These are phyloP conservation scores for Xylaria sp. DNA, from an alignment of 2,329 filamentous ascomycete genomes.

Conservation along the genomic window DNA sequence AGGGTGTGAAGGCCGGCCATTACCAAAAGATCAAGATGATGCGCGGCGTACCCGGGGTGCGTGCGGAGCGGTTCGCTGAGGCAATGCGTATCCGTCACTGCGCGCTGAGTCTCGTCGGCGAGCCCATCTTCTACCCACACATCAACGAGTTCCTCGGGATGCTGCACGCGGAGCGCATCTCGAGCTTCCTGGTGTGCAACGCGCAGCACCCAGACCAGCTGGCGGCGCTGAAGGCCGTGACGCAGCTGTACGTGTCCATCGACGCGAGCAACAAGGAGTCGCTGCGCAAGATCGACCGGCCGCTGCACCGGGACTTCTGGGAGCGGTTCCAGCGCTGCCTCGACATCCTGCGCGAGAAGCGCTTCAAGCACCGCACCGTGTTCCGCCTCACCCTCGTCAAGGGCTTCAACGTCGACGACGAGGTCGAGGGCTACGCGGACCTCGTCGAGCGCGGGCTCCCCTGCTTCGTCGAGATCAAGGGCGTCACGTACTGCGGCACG, in stretches of 20 bases:
- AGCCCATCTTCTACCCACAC: slow-evolving; percentile 98
- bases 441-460: slow-evolving; percentile 87
- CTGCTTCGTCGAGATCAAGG: slow-evolving; percentile 95
- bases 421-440: slow-evolving; percentile 88
- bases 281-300: slow-evolving; percentile 87
- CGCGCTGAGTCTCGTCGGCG: slow-evolving; percentile 89
- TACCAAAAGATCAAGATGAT: slow-evolving; percentile 99
- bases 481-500: slow-evolving; percentile 96
- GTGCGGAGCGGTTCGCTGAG: slow-evolving; percentile 90
- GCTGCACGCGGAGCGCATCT: slow-evolving; percentile 87
- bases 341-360: slow-evolving; percentile 85
- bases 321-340: slow-evolving; percentile 92
- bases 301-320: slow-evolving; percentile 96
- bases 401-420: slow-evolving; percentile 96
- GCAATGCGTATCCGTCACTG: slow-evolving; percentile 95
- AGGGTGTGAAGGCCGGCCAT: slow-evolving; percentile 89
- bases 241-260: slow-evolving; percentile 95
- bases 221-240: slow-evolving; percentile 82
- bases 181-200: slow-evolving; percentile 95
- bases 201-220: slow-evolving; percentile 95
- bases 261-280: slow-evolving; percentile 92
- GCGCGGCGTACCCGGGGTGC: slow-evolving; percentile 90
- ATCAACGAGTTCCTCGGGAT: slow-evolving; percentile 92
- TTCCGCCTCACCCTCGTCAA: slow-evolving; percentile 96
- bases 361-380: slow-evolving; percentile 88